A percentile compares a stretch with the other conserved stretches of the same genome.
Conservation (phyloP, 345 rosid species). For the Hirschfeldia incana region DNA sequence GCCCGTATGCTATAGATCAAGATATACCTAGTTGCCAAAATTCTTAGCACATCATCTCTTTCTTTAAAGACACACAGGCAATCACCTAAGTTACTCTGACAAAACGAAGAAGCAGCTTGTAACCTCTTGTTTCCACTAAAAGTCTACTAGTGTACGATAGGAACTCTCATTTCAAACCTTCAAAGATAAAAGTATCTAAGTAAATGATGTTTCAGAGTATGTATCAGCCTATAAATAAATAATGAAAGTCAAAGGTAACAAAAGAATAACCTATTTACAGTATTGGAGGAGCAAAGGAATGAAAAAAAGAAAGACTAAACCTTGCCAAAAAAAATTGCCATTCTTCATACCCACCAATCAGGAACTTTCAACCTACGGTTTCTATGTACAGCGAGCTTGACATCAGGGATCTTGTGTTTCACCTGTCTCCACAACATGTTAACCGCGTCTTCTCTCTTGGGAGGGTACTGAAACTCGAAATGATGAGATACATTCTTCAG, state of each 20-base stretch:
- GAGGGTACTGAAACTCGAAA: conserved; percentile 77
- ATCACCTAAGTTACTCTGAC: no score
- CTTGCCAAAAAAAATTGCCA: conserved; percentile 25
- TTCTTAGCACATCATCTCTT: no score
- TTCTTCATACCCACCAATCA: conserved; percentile 71
- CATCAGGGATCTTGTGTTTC: conserved; percentile 66
- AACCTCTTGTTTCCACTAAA: no score
- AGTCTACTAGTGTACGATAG: no score
- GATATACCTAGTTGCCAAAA: no score
- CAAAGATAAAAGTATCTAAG: no score
- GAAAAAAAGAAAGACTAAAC: not conserved
- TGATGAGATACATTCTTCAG: conserved; percentile 77
- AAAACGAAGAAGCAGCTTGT: no score
- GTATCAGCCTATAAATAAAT: conserved; percentile 6
- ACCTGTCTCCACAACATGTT: conserved; percentile 90
- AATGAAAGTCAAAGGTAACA: conserved; percentile 9
- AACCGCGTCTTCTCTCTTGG: conserved; percentile 73
- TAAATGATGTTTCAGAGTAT: not conserved
- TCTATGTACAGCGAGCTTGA: conserved; percentile 70
- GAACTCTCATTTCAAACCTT: no score
- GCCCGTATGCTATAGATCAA: no score
- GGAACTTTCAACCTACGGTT: conserved; percentile 74
- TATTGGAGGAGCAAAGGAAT: conserved; percentile 10
- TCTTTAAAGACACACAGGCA: no score
- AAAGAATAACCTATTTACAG: conserved; percentile 48